Evolutionary conservation across 140 eudicot genomes (phyloP), one percentile per base, ranked within the genome.

Genomic region (Senecio squalidus): DNA sequence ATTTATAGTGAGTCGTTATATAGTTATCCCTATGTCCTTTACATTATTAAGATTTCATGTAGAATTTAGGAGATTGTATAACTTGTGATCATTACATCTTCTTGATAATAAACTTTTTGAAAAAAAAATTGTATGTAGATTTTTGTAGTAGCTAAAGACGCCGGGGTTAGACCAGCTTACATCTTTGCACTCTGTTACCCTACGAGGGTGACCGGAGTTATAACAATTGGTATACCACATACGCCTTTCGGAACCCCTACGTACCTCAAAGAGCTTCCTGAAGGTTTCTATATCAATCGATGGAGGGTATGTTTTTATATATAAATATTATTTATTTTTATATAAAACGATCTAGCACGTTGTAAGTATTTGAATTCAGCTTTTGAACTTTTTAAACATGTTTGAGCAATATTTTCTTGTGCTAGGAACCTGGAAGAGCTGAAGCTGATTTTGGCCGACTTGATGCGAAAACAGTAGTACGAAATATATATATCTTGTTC

Each of bases 401-500:
- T 14, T 0, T 14, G n/a, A 21, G 14, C 57, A 22, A 25, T 11
- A 8, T 7, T 0, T 60, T 11, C 25, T 51, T 10, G 21, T 50
- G 4, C 6, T 21, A 84, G 89, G 79, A 62, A 61, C 81, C 83
- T 17, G 85, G 88, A 72, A 75, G 81, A 61, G 95, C 88, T 1
- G 95, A 86, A 62, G 85, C 88, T 47, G 95, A 86, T 60, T 86
- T 82, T 47, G 81, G 81, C 5, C 84, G 83, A 33, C 49, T 86
- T 34, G 82, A 75, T 62, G 72, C 63, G 2, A 86, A 77, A 77
- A 82, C 85, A 3, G 79, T 85, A 5, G 71, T 85, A 11, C 64
- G 78, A 39, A 85, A 82, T 64, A 67, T 85, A 23, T 85, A 82
- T 66, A 79, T 74, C 34, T 64, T 82, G 62, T 86, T 86, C 67